Conservation (phyloP, 371 early-diverging fungal species). For the Apophysomyces elegans region DNA sequence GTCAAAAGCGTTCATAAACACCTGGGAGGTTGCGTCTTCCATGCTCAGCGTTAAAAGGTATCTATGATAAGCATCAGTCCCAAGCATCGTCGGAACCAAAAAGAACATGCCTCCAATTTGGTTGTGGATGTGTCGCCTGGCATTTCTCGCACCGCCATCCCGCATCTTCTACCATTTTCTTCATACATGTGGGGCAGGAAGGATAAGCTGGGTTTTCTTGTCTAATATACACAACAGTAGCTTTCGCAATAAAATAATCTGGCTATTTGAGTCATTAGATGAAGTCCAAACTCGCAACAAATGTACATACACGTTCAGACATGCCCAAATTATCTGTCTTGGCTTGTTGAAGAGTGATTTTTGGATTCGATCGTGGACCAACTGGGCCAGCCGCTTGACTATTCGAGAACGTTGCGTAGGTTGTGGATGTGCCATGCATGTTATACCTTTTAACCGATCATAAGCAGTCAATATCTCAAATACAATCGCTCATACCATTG, state of each 20-base stretch:
- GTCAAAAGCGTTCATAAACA: conserved; percentile 88
- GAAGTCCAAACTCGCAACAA: background rate
- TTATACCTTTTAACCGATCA: conserved; percentile 7
- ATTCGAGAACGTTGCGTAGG: conserved; percentile 14
- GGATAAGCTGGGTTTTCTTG: conserved; percentile 78
- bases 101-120: conserved; percentile 68
- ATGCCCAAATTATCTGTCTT: conserved; percentile 70
- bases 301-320: conserved; percentile 51
- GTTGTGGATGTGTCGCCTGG: conserved; percentile 62
- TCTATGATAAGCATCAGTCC: conserved; percentile 28
- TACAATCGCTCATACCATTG: conserved; percentile 81
- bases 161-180: conserved; percentile 77
- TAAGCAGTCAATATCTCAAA: background rate
- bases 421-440: conserved; percentile 14
- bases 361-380: conserved; percentile 21
- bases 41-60: conserved; percentile 79
- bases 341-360: conserved; percentile 70
- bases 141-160: conserved; percentile 97
- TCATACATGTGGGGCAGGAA: conserved; percentile 91
- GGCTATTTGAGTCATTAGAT: conserved; percentile 33
- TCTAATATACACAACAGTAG: conserved; percentile 67
- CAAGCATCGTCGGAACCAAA: background rate
- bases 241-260: conserved; percentile 74
- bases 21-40: conserved; percentile 80
- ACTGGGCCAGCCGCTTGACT: conserved; percentile 3